Evolutionary conservation across 176 grass and related monocot species (phyloP).

Genomic region (Areca catechu): DNA sequence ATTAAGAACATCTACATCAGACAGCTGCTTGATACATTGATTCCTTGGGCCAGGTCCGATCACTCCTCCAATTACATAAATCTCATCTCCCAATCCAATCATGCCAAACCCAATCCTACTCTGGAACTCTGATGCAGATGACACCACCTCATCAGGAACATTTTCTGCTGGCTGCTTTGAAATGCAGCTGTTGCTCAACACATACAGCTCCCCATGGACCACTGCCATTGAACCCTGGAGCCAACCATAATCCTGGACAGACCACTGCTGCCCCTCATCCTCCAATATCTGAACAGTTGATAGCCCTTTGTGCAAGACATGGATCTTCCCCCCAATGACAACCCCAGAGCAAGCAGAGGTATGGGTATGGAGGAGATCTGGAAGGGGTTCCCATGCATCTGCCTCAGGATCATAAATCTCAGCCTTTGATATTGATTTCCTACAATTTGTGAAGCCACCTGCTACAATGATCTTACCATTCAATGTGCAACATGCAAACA

Average conservation of each 20-base stretch:
- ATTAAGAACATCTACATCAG: conserved; percentile 86
- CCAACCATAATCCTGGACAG: conserved; percentile 78
- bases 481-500: conserved; percentile 94
- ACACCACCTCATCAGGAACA: conserved; percentile 73
- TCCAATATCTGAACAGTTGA: conserved; percentile 85
- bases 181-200: conserved; percentile 88
- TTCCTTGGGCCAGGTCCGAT: conserved; percentile 90
- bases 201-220: conserved; percentile 68
- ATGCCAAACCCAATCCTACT: conserved; percentile 89
- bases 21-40: conserved; percentile 81
- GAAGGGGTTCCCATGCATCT: conserved; percentile 72
- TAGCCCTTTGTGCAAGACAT: conserved; percentile 87
- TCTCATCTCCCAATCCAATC: conserved; percentile 66
- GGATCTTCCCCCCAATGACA: conserved; percentile 73
- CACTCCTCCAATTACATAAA: conserved; percentile 83
- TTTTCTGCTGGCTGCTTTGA: conserved; percentile 67
- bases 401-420: conserved; percentile 84
- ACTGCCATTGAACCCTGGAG: conserved; percentile 88
- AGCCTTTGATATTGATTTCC: conserved; percentile 67
- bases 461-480: conserved; percentile 87
- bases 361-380: conserved; percentile 67
- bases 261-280: conserved; percentile 52
- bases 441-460: conserved; percentile 87
- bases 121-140: conserved; percentile 77
- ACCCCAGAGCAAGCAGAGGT: conserved; percentile 89